Evolutionary conservation across 257 asterid genomes (phyloP).

Genomic region (Solanum corneliomulleri): DNA sequence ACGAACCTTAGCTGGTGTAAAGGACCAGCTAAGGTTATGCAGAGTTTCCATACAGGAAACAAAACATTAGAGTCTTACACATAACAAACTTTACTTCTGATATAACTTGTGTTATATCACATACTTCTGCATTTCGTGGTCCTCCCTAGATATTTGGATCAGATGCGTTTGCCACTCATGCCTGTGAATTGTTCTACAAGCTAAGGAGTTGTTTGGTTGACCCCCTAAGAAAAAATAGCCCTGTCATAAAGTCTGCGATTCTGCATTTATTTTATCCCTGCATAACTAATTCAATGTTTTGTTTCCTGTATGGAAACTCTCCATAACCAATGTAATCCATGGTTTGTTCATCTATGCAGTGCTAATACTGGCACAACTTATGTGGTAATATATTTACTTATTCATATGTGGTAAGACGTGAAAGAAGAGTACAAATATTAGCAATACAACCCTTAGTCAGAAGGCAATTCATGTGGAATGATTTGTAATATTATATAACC

Average conservation of each 20-base stretch:
- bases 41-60: too few relatives aligned
- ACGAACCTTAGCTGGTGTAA: neutral
- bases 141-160: neutral
- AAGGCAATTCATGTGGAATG: neutral
- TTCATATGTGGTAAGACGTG: neutral
- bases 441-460: neutral
- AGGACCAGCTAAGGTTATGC: too few relatives aligned
- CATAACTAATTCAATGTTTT: neutral
- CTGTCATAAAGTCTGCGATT: neutral
- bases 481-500: neutral
- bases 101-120: neutral
- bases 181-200: neutral
- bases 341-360: neutral
- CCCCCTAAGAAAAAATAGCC: neutral
- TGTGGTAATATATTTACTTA: neutral
- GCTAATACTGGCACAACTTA: neutral
- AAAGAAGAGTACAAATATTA: neutral
- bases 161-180: neutral
- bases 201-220: constrained; percentile 1
- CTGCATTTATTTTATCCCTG: neutral
- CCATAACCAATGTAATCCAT: neutral
- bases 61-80: too few relatives aligned
- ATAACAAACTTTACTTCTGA: neutral
- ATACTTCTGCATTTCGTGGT: neutral
- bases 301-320: neutral